Evolutionary conservation across 345 rosid species (phyloP).

Genomic region (Eucalyptus erythrocorys): DNA sequence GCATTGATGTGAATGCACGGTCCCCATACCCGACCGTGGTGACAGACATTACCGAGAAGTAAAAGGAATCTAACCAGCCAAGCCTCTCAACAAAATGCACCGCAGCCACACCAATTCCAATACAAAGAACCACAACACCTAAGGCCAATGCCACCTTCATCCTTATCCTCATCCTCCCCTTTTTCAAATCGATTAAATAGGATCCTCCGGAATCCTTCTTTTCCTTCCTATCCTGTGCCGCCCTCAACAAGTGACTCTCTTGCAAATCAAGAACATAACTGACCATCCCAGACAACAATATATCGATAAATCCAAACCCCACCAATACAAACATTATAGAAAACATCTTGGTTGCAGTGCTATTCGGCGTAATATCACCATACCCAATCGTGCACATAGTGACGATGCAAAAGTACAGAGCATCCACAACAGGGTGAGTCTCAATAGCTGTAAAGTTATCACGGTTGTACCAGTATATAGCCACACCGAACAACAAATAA

Average conservation of each 20-base stretch:
- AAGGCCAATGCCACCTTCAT: slow-evolving; percentile 38
- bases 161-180: slow-evolving; percentile 37
- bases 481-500: slow-evolving; percentile 23
- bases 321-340: slow-evolving; percentile 21
- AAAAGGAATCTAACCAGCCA: slow-evolving; percentile 34
- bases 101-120: slow-evolving; percentile 20
- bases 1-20: slow-evolving; percentile 21
- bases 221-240: background rate
- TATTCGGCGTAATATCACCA: slow-evolving; percentile 43
- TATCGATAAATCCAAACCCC: slow-evolving; percentile 39
- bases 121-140: slow-evolving; percentile 25
- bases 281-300: slow-evolving; percentile 30
- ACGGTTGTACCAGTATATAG: slow-evolving; percentile 14
- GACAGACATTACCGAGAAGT: slow-evolving; percentile 48
- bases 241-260: slow-evolving; percentile 9
- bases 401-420: slow-evolving; percentile 51
- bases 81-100: slow-evolving; percentile 19
- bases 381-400: slow-evolving; percentile 58
- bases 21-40: slow-evolving; percentile 60
- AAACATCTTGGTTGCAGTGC: slow-evolving; percentile 24
- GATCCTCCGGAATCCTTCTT: background rate
- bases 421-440: slow-evolving; percentile 40
- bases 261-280: slow-evolving; percentile 33
- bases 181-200: slow-evolving; percentile 22
- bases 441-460: slow-evolving; percentile 18